These are phyloP conservation scores for Escovopsis sp. DNA, from an alignment of 2,329 filamentous ascomycete species.

Conservation along the genomic window DNA sequence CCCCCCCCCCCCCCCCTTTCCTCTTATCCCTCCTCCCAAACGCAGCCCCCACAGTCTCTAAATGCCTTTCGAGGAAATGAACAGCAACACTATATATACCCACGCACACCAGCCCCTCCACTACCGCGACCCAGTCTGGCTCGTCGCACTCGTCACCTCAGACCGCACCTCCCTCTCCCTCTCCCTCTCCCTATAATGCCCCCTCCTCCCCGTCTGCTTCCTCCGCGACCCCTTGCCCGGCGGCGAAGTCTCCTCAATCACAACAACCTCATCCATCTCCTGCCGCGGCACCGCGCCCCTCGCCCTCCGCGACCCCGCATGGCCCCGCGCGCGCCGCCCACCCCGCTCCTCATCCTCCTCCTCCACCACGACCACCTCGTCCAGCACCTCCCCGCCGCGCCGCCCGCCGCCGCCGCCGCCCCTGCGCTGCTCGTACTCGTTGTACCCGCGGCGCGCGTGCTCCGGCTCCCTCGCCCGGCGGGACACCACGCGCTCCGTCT, in stretches of 20 bases:
- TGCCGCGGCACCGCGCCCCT: constrained; percentile 1
- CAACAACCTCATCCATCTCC: constrained; percentile 9
- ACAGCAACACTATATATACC: too few species aligned
- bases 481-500: constrained; percentile 9
- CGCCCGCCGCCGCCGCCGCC: constrained; percentile 4
- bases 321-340: too few species aligned
- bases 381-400: constrained; percentile 4
- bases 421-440: constrained; percentile 9
- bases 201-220: neutral
- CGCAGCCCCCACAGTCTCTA: too few species aligned
- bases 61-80: too few species aligned
- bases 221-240: constrained; percentile 11
- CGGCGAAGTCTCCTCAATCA: constrained; percentile 17
- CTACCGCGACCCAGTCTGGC: too few species aligned
- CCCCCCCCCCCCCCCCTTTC: constrained; percentile 6
- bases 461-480: neutral
- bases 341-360: constrained; percentile 17
- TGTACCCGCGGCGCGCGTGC: neutral
- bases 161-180: too few species aligned
- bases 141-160: too few species aligned
- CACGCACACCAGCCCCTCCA: too few species aligned
- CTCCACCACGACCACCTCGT: constrained; percentile 25
- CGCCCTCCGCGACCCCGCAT: constrained; percentile 12
- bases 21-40: too few species aligned
- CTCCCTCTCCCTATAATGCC: too few species aligned